These are phyloP conservation scores for Cryptococcus maquisensis DNA, from an alignment of 1,284 basidiomycete species.

Conservation along the genomic window DNA sequence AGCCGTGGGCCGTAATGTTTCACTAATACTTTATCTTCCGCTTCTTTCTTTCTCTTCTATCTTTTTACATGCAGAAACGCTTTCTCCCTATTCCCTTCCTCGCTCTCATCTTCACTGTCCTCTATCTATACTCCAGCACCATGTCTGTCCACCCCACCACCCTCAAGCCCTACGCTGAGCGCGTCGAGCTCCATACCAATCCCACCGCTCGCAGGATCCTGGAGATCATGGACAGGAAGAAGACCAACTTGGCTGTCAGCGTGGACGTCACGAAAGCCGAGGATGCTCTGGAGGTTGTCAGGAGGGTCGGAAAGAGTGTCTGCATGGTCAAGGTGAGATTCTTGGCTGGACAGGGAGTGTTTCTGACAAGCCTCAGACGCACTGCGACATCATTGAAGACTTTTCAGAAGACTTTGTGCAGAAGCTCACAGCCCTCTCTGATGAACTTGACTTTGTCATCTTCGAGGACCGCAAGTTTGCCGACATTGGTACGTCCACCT, in stretches of 20 bases:
- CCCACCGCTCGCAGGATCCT: constrained; percentile 72
- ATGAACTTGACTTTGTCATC: constrained; percentile 88
- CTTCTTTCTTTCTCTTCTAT: too few species aligned
- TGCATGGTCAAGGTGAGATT: constrained; percentile 85
- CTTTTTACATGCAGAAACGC: too few species aligned
- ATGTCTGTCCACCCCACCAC: constrained; percentile 34
- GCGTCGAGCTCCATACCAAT: constrained; percentile 63
- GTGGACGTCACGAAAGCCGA: constrained; percentile 84
- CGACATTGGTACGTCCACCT: constrained; percentile 73
- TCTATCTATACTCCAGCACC: background rate
- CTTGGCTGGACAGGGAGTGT: background rate
- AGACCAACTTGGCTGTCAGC: constrained; percentile 88
- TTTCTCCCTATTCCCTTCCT: too few species aligned
- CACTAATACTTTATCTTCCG: too few species aligned
- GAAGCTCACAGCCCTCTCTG: constrained; percentile 65
- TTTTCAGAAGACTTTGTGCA: constrained; percentile 73
- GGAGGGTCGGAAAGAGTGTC: constrained; percentile 79
- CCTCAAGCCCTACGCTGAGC: constrained; percentile 59
- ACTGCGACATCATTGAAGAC: constrained; percentile 93
- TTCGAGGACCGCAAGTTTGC: constrained; percentile 99
- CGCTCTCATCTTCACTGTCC: too few species aligned
- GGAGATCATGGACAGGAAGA: constrained; percentile 79
- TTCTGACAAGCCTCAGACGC: constrained; percentile 61
- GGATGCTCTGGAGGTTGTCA: constrained; percentile 80
- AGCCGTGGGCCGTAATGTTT: too few species aligned